Evolutionary conservation across 108 stramenopile genomes (phyloP).

Genomic region (Licmophora abbreviata): DNA sequence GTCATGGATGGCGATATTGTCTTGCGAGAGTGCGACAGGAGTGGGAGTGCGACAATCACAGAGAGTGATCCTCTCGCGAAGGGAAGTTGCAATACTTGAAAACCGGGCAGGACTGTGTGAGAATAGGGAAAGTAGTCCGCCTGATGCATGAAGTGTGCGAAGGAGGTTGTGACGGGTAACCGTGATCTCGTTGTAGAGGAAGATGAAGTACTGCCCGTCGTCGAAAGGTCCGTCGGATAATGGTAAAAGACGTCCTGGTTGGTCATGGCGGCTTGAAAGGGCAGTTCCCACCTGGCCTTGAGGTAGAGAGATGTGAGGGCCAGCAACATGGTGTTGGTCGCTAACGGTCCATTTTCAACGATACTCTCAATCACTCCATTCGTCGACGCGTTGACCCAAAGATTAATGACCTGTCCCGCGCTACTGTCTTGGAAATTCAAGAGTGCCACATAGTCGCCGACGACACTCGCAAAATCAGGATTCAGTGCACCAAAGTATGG

Average conservation of each 20-base stretch:
- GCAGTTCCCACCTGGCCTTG: constrained; percentile 21
- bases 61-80: constrained; percentile 18
- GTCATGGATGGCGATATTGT: no score
- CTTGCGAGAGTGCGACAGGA: no score
- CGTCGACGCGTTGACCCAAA: constrained; percentile 22
- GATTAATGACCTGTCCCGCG: constrained; percentile 12
- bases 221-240: no score
- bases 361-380: constrained; percentile 27
- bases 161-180: neutral
- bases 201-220: no score
- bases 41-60: constrained; percentile 23
- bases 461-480: constrained; percentile 12
- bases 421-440: constrained; percentile 12
- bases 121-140: constrained; percentile 13
- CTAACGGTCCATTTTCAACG: constrained; percentile 13
- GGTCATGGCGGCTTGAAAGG: constrained; percentile 4
- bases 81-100: constrained; percentile 11
- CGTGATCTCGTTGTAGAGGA: no score
- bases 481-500: constrained; percentile 13
- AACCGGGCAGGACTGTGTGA: constrained; percentile 12
- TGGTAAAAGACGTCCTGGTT: constrained; percentile 19
- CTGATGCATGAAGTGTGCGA: constrained; percentile 26
- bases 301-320: constrained; percentile 23
- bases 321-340: constrained; percentile 6
- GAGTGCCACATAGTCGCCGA: constrained; percentile 20